Percentiles rank a stretch among this genome's conserved stretches.
These are phyloP conservation scores for Pochonia chlamydosporia DNA, from an alignment of 2,329 filamentous ascomycete species.

Conservation along the genomic window DNA sequence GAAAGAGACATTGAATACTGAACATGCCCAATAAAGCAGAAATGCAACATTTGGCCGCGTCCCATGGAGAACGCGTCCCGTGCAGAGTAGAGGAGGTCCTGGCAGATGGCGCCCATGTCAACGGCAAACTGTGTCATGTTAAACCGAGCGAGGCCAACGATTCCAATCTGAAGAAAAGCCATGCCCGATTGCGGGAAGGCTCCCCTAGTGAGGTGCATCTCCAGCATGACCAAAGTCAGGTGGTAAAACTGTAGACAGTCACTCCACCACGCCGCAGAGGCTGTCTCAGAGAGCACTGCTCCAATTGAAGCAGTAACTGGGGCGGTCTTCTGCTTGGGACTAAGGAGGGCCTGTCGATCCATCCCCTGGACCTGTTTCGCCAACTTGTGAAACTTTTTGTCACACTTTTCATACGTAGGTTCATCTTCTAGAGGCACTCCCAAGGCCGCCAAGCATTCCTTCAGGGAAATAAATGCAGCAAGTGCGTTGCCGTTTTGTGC, in stretches of 20 bases:
- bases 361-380: conserved; percentile 54
- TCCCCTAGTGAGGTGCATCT: conserved; percentile 58
- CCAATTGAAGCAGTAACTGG: conserved; percentile 57
- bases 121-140: conserved; percentile 63
- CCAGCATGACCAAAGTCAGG: conserved; percentile 59
- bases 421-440: conserved; percentile 60
- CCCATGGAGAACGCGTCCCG: conserved; percentile 61
- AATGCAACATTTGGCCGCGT: conserved; percentile 62
- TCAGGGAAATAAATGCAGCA: conserved; percentile 63
- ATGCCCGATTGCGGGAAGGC: conserved; percentile 64
- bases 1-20: conserved; percentile 55
- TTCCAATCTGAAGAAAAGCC: conserved; percentile 62
- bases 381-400: conserved; percentile 63
- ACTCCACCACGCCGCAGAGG: conserved; percentile 68
- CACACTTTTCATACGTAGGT: conserved; percentile 70
- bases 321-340: conserved; percentile 38
- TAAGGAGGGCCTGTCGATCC: conserved; percentile 42
- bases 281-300: conserved; percentile 64
- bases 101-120: conserved; percentile 56
- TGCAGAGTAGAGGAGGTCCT: conserved; percentile 58
- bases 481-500: conserved; percentile 67
- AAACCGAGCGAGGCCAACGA: conserved; percentile 63
- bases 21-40: conserved; percentile 65
- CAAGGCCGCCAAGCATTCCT: conserved; percentile 64
- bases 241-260: conserved; percentile 69